Conservation (phyloP, 495 filamentous ascomycete species). For the Penicillium turbatum region DNA sequence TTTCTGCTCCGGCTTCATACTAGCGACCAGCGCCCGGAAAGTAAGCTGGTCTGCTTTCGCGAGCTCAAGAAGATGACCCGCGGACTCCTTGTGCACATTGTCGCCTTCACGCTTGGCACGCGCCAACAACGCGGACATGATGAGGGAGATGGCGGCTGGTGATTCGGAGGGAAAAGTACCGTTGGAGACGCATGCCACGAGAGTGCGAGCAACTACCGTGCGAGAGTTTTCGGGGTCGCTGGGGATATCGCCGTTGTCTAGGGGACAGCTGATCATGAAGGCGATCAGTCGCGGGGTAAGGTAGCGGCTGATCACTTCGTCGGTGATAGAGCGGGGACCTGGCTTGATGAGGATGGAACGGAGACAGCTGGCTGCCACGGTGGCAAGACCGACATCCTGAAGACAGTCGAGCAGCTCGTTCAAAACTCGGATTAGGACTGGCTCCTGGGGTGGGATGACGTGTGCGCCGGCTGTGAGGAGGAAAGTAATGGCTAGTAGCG, state of each 20-base stretch:
- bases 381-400: constrained; percentile 70
- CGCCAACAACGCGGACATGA: constrained; percentile 75
- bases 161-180: constrained; percentile 47
- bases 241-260: constrained; percentile 46
- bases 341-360: constrained; percentile 75
- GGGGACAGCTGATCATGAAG: constrained; percentile 64
- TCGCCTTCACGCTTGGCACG: constrained; percentile 55
- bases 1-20: constrained; percentile 67
- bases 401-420: constrained; percentile 81
- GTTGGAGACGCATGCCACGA: constrained; percentile 63
- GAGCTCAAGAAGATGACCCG: constrained; percentile 70
- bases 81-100: constrained; percentile 62
- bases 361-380: constrained; percentile 82
- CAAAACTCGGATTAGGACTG: constrained; percentile 62
- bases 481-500: constrained; percentile 80
- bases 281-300: constrained; percentile 71
- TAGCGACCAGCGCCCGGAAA: constrained; percentile 71
- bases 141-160: constrained; percentile 61
- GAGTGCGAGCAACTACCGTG: constrained; percentile 61
- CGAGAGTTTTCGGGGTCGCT: constrained; percentile 73
- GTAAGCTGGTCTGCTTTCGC: constrained; percentile 65
- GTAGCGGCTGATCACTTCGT: constrained; percentile 67
- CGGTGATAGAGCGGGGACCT: constrained; percentile 56
- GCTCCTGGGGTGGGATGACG: constrained; percentile 66
- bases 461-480: constrained; percentile 76